Conservation (phyloP, 225 moss, liverwort and hornwort species). For the Rhytidiadelphus loreus region DNA sequence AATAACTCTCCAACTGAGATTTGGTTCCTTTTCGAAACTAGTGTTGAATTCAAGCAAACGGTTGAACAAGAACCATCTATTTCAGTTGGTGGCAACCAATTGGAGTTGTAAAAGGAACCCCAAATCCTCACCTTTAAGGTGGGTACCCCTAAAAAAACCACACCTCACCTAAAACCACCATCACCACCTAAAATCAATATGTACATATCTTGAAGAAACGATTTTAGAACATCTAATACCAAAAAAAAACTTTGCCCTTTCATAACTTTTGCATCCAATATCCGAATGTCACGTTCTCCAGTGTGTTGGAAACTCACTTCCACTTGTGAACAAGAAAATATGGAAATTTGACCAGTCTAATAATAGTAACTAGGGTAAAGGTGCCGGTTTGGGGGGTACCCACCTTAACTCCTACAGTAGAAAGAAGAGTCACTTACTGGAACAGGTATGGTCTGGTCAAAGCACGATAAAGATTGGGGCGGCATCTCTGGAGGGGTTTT, state of each 20-base stretch:
- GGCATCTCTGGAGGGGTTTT: constrained; percentile 53
- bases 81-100: fast-evolving
- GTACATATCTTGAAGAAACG: not conserved
- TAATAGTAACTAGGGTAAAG: too few species aligned
- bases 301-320: not conserved
- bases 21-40: not conserved
- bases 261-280: not conserved
- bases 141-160: not conserved
- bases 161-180: not conserved
- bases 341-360: too few species aligned
- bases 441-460: constrained; percentile 67
- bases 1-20: not conserved
- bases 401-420: not conserved
- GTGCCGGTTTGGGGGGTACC: not conserved
- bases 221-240: not conserved
- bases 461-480: constrained; percentile 76
- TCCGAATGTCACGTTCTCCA: not conserved
- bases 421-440: constrained; percentile 10
- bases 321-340: not conserved
- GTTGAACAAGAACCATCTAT: fast-evolving
- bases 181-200: not conserved
- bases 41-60: not conserved
- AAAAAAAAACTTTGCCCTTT: not conserved
- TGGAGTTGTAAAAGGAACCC: not conserved
- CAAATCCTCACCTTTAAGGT: not conserved